Evolutionary conservation across 768 basidiomycete genomes (phyloP), one percentile per base, ranked within the genome.

Genomic region (Albatrellus ellisii): DNA sequence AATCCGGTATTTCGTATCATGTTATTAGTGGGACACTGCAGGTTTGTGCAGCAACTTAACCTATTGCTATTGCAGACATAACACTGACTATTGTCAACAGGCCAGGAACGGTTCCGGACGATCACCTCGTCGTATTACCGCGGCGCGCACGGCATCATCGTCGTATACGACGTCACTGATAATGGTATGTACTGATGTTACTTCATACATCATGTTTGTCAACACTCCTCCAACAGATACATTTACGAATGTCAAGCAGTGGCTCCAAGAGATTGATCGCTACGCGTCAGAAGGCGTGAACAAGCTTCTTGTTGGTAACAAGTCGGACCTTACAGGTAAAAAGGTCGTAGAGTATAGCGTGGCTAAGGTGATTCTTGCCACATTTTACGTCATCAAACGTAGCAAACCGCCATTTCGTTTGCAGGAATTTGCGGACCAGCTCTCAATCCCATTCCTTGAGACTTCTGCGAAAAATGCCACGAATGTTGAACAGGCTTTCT

Each of bases 71-170:
- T n/a, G n/a, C n/a, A n/a, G n/a, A n/a, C n/a, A n/a, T n/a, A n/a
- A n/a, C n/a, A n/a, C n/a, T n/a, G n/a, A n/a, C n/a, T n/a, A n/a
- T n/a, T n/a, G n/a, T n/a, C n/a, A n/a, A n/a, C 47, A 87, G 86
- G 95, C 28, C 95, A 99, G 62, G 95, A 99, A 63, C 79, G 92
- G 24, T 97, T 97, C 82, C 77, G 95, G 47, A 98, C 95, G 11
- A 99, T 99, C 61, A 98, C 95, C 6, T 90, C 92, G 3, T 89
- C 92, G n/a, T 99, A 99, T 72, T 99, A 99, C 69, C 78, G 95
- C 46, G 95, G 95, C 31, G 95, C 95, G 36, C 90, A 94, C 59
- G 95, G 95, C 49, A 98, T 98, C 59, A 85, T 98, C 55, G 84
- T 98, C 38, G 92, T 98, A n/a, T 98, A 97, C 67, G 87, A 90